Evolutionary conservation across 768 basidiomycete genomes (phyloP).

Genomic region (Leccinum subgranulosum): DNA sequence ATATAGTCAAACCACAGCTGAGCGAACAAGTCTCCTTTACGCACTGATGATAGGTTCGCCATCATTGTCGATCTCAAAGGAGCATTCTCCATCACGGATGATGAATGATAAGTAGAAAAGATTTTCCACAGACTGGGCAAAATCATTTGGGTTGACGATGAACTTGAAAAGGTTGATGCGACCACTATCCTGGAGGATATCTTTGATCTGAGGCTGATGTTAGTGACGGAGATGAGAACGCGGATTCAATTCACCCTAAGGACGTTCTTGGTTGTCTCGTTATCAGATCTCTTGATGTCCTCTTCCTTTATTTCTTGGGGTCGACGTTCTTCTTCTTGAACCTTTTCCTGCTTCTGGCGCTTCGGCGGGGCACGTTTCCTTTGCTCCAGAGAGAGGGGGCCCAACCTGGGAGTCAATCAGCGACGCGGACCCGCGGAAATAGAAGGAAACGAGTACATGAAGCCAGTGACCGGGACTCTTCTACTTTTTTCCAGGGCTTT

Average conservation of each 20-base stretch:
- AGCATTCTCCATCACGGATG: constrained; percentile 80
- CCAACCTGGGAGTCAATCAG: constrained; percentile 61
- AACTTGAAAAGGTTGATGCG: constrained; percentile 80
- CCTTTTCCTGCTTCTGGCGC: constrained; percentile 68
- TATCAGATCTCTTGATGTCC: constrained; percentile 79
- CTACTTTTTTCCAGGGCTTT: constrained; percentile 78
- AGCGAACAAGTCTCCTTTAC: constrained; percentile 22
- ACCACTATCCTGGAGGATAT: constrained; percentile 49
- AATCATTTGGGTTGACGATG: constrained; percentile 86
- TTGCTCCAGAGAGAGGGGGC: constrained; percentile 83
- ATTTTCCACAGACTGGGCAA: constrained; percentile 95
- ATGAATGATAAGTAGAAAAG: constrained; percentile 94
- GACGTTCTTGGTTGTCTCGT: constrained; percentile 90
- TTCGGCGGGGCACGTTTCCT: constrained; percentile 65
- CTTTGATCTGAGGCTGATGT: constrained; percentile 47
- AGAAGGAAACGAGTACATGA: constrained; percentile 62
- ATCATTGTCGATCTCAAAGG: constrained; percentile 62
- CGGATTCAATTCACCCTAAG: constrained; percentile 47
- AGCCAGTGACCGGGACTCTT: constrained; percentile 77
- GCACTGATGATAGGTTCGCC: constrained; percentile 76
- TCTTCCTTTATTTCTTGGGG: constrained; percentile 83
- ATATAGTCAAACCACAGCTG: neutral
- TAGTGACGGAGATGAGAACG: neutral
- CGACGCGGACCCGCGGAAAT: neutral
- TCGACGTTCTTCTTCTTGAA: constrained; percentile 60